A percentile compares a stretch with the other conserved stretches of the same genome.
These are phyloP conservation scores for Taiozyma onychis DNA, from an alignment of 1,139 yeast species.

Conservation along the genomic window DNA sequence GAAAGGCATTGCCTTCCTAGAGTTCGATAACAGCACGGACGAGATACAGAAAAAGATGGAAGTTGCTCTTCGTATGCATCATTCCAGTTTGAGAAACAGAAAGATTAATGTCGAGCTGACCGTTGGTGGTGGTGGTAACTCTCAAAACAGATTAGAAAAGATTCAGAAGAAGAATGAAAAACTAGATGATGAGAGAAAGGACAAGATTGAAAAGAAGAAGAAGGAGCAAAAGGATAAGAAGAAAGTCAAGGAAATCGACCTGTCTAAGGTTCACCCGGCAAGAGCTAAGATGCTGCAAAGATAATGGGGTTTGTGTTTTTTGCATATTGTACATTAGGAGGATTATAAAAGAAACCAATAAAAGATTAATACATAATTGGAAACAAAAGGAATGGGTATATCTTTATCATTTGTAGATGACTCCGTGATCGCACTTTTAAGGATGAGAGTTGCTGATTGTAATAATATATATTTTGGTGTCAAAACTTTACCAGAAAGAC, in stretches of 20 bases:
- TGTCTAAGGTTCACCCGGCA: conserved; percentile 51
- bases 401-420: not conserved
- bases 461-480: not conserved
- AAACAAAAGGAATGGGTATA: not conserved
- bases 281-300: conserved; percentile 9
- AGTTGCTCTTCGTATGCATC: conserved; percentile 77
- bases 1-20: conserved; percentile 91
- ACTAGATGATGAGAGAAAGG: conserved; percentile 57
- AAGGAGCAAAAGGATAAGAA: conserved; percentile 22
- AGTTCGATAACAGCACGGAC: conserved; percentile 58
- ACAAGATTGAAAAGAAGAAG: conserved; percentile 34
- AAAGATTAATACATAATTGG: not conserved
- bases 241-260: conserved; percentile 11
- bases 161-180: conserved; percentile 75
- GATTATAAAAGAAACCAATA: not conserved
- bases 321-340: not conserved
- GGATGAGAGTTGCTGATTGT: not conserved
- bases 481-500: not conserved
- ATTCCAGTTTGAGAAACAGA: conserved; percentile 57
- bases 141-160: conserved; percentile 61
- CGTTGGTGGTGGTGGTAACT: conserved; percentile 97
- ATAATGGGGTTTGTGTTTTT: not conserved
- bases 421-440: not conserved
- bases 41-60: conserved; percentile 79
- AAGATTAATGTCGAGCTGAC: conserved; percentile 93